Conservation (phyloP, 1,284 basidiomycete species). For the Apiotrichum gracile region DNA sequence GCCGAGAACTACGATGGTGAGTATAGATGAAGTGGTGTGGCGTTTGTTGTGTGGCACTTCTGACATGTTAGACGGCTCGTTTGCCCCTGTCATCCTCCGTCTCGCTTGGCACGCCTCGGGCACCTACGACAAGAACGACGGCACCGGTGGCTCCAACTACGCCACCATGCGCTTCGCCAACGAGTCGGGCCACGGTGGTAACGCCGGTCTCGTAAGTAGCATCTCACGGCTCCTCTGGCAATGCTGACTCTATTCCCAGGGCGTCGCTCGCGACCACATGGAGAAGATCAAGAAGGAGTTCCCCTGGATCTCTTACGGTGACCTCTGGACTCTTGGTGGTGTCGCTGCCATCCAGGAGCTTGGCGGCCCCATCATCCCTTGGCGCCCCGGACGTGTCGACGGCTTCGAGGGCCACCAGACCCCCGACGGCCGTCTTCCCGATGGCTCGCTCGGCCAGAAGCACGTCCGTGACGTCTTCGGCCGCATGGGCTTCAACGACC, state of each 20-base stretch:
- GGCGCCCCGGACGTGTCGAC: constrained; percentile 84
- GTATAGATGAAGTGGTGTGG: constrained; percentile 14
- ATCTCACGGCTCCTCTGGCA: background rate
- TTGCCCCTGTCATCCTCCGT: constrained; percentile 83
- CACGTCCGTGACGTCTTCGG: constrained; percentile 88
- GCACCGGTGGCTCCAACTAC: constrained; percentile 84
- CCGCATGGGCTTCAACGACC: constrained; percentile 95
- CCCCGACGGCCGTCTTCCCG: constrained; percentile 91
- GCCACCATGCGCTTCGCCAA: constrained; percentile 92
- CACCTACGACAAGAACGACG: constrained; percentile 80
- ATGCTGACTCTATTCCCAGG: constrained; percentile 17
- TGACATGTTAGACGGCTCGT: constrained; percentile 69
- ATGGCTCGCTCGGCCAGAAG: constrained; percentile 74
- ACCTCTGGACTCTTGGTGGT: constrained; percentile 88
- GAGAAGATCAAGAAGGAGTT: constrained; percentile 76
- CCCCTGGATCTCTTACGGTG: constrained; percentile 88
- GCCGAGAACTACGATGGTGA: constrained; percentile 78
- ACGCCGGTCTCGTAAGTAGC: constrained; percentile 61
- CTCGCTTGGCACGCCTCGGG: constrained; percentile 91
- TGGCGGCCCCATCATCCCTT: constrained; percentile 62
- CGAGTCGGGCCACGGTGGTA: constrained; percentile 78
- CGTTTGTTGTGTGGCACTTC: background rate
- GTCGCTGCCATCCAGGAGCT: constrained; percentile 59
- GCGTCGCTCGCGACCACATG: constrained; percentile 75
- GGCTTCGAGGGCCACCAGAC: constrained; percentile 69